A percentile compares a stretch with the other conserved stretches of the same genome.
phyloP scores from a whole-genome alignment of 345 rosid species.

The Gossypium mustelinum region DNA sequence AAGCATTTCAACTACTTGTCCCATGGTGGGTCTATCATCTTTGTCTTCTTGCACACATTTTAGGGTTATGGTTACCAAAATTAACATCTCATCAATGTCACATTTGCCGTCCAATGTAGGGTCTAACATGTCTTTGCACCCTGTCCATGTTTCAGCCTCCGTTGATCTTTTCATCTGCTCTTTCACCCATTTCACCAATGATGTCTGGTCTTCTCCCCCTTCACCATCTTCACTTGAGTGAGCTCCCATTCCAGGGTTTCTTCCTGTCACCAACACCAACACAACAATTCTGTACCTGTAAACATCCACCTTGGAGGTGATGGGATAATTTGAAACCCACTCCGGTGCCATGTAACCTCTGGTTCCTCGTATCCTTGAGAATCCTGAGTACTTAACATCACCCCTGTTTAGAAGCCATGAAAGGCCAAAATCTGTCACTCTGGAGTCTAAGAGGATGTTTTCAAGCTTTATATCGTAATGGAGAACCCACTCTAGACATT shows the following conservation, averaged over 20 bases:
- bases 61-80: conserved; percentile 2
- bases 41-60: conserved; percentile 14
- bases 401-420: not conserved
- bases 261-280: not conserved
- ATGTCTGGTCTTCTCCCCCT: not conserved
- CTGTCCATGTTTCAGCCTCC: not conserved
- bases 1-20: conserved; percentile 24
- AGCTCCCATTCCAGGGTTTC: not conserved
- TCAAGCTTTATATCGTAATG: too few species aligned
- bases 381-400: not conserved
- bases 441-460: not conserved
- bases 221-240: too few species aligned
- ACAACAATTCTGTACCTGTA: not conserved
- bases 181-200: not conserved
- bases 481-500: too few species aligned
- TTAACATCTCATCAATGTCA: not conserved
- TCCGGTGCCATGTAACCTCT: not conserved
- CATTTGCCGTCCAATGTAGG: not conserved
- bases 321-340: not conserved
- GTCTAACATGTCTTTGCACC: not conserved
- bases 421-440: not conserved
- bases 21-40: conserved; percentile 23
- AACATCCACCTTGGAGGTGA: not conserved
- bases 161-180: not conserved
- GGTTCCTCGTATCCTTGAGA: not conserved